Conservation (phyloP, 2,329 filamentous ascomycete genomes). For the Arthrinium phaeospermum region DNA sequence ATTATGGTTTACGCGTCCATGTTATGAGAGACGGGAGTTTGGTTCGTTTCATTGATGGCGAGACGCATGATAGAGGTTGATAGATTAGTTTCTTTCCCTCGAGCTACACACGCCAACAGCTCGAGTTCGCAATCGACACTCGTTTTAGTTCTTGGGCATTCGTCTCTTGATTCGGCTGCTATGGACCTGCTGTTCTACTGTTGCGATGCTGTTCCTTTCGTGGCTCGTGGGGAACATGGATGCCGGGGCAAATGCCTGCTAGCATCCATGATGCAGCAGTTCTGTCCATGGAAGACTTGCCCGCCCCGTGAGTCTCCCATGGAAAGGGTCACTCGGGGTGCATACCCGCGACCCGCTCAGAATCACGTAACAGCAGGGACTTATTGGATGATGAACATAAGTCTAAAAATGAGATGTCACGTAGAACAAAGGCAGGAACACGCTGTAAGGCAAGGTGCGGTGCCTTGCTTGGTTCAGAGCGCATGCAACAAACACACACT, state of each 20-base stretch:
- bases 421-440: background rate
- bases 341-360: background rate
- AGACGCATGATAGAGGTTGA: background rate
- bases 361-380: background rate
- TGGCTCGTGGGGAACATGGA: background rate
- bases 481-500: background rate
- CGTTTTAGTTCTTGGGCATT: background rate
- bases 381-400: background rate
- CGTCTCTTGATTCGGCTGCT: too few species aligned
- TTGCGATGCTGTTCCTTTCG: background rate
- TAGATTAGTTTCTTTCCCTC: background rate
- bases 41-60: background rate
- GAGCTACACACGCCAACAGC: background rate
- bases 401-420: background rate
- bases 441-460: background rate
- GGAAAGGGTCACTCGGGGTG: background rate
- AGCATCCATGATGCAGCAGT: too few species aligned
- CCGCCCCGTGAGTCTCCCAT: background rate
- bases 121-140: slow-evolving; percentile 5
- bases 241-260: background rate
- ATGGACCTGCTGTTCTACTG: background rate
- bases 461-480: background rate
- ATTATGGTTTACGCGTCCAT: slow-evolving; percentile 6
- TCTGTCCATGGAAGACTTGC: too few species aligned
- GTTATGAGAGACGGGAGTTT: background rate